A percentile compares a stretch with the other conserved stretches of the same genome.
phyloP scores from a whole-genome alignment of 2,329 filamentous ascomycete species.

The Nannizzia gypsea region DNA sequence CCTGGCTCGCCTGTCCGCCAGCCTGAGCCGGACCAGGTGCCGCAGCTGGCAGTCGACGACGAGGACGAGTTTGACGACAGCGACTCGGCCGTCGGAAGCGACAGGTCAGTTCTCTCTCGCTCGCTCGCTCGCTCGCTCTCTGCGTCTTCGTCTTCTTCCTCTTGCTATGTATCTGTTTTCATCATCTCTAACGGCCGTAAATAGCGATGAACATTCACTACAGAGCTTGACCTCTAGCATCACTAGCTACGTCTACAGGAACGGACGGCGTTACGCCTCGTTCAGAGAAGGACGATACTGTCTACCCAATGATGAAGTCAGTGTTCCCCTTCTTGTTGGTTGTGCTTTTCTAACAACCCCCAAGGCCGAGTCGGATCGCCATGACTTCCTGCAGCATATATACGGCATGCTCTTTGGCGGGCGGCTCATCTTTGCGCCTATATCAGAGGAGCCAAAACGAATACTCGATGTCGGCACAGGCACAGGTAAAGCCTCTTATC shows the following conservation, averaged over 20 bases:
- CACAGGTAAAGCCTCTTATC: constrained; percentile 9
- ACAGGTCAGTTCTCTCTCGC: background rate
- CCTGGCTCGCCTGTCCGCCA: background rate
- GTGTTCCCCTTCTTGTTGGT: background rate
- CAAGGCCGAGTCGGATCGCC: constrained; percentile 10
- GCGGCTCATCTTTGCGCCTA: constrained; percentile 19
- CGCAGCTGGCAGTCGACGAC: background rate
- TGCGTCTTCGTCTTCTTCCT: no score
- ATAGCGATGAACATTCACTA: constrained; percentile 1
- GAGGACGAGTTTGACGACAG: background rate
- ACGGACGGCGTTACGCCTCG: constrained; percentile 12
- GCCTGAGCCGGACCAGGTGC: background rate
- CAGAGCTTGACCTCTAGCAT: constrained; percentile 3
- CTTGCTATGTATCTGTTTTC: background rate
- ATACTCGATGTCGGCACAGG: constrained; percentile 15
- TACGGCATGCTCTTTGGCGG: constrained; percentile 17
- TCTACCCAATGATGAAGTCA: background rate
- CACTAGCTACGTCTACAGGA: constrained; percentile 7
- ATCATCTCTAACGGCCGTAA: background rate
- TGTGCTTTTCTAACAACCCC: background rate
- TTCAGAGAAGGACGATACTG: constrained; percentile 10
- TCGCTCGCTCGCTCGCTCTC: background rate
- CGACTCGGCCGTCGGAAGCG: constrained; percentile 4
- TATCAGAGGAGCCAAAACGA: constrained; percentile 13
- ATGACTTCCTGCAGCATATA: constrained; percentile 18